Evolutionary conservation across 768 basidiomycete genomes (phyloP).

Genomic region (Hygrocybe coccinea): DNA sequence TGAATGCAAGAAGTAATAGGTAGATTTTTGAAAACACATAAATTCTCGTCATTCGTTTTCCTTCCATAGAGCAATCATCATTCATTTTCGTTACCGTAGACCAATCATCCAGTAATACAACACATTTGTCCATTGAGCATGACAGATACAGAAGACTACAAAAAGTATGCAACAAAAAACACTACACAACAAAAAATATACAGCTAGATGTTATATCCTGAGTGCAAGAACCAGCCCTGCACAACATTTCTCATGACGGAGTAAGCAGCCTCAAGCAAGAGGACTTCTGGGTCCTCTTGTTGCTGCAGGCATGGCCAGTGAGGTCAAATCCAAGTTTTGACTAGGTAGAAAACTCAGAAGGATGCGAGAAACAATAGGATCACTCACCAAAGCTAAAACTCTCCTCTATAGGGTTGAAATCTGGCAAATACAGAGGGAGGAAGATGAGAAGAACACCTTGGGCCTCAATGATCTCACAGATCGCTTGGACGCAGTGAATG

Average conservation of each 20-base stretch:
- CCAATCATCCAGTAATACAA: background rate
- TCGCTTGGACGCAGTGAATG: background rate
- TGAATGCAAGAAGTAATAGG: background rate
- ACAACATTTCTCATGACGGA: background rate
- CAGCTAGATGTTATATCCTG: background rate
- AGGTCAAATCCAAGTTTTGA: constrained; percentile 7
- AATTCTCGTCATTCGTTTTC: background rate
- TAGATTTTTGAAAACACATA: background rate
- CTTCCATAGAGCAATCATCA: background rate
- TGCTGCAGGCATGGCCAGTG: constrained; percentile 8
- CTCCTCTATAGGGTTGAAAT: constrained; percentile 1
- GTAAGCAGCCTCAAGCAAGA: constrained; percentile 1
- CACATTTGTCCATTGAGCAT: background rate
- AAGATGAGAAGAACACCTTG: constrained; percentile 5
- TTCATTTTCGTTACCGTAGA: background rate
- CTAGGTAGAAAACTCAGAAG: background rate
- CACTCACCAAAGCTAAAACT: background rate
- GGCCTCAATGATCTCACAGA: constrained; percentile 1
- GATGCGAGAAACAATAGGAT: background rate
- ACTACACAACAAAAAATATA: background rate
- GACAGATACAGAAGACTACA: background rate
- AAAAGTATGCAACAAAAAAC: background rate
- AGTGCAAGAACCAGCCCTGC: background rate
- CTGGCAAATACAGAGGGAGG: background rate
- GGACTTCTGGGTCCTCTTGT: constrained; percentile 7